Conservation (phyloP, 176 grass and related monocot species). For the Triticum timopheevii region DNA sequence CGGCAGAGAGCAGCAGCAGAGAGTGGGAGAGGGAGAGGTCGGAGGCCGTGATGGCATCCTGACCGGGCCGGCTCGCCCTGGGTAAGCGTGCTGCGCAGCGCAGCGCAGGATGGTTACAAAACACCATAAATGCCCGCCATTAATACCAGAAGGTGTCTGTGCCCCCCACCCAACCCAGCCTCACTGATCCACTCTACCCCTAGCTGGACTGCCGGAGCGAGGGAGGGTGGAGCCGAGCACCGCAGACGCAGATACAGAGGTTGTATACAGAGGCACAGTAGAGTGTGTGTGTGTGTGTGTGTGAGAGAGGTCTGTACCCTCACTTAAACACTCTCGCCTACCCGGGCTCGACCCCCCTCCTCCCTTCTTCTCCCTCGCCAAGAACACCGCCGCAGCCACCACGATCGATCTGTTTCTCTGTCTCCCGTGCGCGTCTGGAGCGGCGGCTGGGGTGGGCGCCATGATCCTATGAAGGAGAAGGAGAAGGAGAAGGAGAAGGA, state of each 20-base stretch:
- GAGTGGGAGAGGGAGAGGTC: background rate
- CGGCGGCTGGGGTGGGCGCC: background rate
- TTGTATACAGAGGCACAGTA: conserved; percentile 15
- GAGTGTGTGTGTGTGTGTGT: background rate
- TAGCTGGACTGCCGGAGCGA: background rate
- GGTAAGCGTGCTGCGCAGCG: too few species aligned
- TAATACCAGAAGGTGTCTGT: conserved; percentile 57
- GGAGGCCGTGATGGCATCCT: background rate
- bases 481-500: too few species aligned
- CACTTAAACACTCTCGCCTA: conserved; percentile 40
- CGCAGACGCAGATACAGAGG: background rate
- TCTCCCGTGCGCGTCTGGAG: background rate
- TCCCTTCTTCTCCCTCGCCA: background rate
- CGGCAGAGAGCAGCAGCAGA: too few species aligned
- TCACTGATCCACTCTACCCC: background rate
- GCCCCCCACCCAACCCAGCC: conserved; percentile 4
- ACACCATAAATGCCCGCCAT: conserved; percentile 59
- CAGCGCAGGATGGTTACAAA: conserved; percentile 48
- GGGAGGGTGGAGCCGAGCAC: conserved; percentile 9
- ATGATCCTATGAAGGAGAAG: conserved; percentile 9
- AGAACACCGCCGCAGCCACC: background rate
- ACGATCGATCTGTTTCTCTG: background rate
- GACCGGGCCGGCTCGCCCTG: too few species aligned
- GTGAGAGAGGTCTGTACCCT: conserved; percentile 22
- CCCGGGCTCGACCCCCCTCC: background rate